Percentiles rank a stretch among this genome's conserved stretches.
Evolutionary conservation across 73 alveolate species (phyloP).

Genomic region (Paraurostyla sp.): DNA sequence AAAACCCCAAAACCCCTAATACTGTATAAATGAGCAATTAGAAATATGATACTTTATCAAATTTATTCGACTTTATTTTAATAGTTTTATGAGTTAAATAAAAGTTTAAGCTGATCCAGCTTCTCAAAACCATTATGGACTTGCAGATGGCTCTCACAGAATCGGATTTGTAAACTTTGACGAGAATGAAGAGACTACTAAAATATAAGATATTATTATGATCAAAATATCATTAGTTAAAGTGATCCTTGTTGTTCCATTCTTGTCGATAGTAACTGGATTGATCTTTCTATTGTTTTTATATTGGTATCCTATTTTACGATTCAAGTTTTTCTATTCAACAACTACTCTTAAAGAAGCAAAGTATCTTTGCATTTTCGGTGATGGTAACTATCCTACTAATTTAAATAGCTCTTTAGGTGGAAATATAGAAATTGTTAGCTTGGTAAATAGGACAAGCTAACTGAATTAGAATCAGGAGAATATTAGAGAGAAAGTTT

Average conservation of each 20-base stretch:
- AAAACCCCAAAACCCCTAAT: too few relatives aligned
- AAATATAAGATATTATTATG: neutral
- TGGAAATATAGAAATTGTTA: slow-evolving; percentile 12
- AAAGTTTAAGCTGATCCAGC: too few relatives aligned
- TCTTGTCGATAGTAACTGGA: neutral
- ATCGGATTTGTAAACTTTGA: slow-evolving; percentile 14
- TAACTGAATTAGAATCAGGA: neutral
- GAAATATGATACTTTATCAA: too few relatives aligned
- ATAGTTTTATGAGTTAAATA: too few relatives aligned
- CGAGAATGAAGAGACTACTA: slow-evolving; percentile 49
- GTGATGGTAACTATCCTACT: neutral
- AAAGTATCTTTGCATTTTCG: neutral
- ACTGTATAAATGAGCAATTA: too few relatives aligned
- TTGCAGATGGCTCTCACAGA: neutral
- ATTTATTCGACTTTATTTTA: too few relatives aligned
- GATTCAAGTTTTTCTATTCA: slow-evolving; percentile 17
- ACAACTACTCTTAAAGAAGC: slow-evolving; percentile 40
- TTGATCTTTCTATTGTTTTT: slow-evolving; percentile 33
- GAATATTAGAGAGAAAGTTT: neutral
- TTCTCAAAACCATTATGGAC: too few relatives aligned
- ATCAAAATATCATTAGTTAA: neutral
- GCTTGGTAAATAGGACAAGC: neutral
- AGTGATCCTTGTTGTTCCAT: slow-evolving; percentile 9
- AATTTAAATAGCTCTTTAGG: neutral
- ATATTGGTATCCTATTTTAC: slow-evolving; percentile 50